These are phyloP conservation scores for Leccinum subtestaceum DNA, from an alignment of 768 basidiomycete genomes.

Conservation along the genomic window DNA sequence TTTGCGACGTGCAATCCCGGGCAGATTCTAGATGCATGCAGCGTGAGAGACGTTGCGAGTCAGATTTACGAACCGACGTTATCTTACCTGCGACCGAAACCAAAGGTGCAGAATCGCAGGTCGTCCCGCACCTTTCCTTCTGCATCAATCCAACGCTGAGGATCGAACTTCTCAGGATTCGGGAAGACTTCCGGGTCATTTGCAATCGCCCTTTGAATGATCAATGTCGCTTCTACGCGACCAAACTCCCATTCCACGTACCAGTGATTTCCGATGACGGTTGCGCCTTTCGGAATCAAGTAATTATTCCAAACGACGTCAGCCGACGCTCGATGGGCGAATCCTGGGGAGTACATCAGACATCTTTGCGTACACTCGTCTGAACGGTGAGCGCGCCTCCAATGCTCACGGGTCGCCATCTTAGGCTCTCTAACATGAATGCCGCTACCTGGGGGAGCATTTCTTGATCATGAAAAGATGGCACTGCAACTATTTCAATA, in stretches of 20 bases:
- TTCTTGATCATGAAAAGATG: conserved; percentile 35
- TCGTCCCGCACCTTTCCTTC: conserved; percentile 7
- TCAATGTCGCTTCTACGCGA: background rate
- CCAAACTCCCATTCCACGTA: background rate
- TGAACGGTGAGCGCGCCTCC: conserved; percentile 19
- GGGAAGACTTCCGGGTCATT: conserved; percentile 12
- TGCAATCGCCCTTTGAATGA: conserved; percentile 10
- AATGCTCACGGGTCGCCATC: conserved; percentile 38
- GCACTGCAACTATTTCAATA: conserved; percentile 25
- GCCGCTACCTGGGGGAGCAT: conserved; percentile 36
- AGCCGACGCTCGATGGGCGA: conserved; percentile 58
- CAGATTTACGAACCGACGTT: background rate
- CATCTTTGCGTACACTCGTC: background rate
- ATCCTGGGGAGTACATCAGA: conserved; percentile 39
- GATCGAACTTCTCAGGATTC: conserved; percentile 10
- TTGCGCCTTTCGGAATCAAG: conserved; percentile 33
- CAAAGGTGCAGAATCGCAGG: conserved; percentile 8
- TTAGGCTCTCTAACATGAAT: conserved; percentile 34
- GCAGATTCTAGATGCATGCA: conserved; percentile 8
- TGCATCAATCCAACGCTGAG: conserved; percentile 5
- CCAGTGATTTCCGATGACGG: conserved; percentile 14
- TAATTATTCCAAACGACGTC: conserved; percentile 45
- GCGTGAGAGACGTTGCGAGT: background rate
- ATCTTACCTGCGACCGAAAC: conserved; percentile 13
- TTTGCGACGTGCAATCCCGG: conserved; percentile 38